Percentiles rank a stretch among this genome's conserved stretches.
These are phyloP conservation scores for Microsporum audouinii DNA, from an alignment of 2,329 filamentous ascomycete genomes.

Conservation along the genomic window DNA sequence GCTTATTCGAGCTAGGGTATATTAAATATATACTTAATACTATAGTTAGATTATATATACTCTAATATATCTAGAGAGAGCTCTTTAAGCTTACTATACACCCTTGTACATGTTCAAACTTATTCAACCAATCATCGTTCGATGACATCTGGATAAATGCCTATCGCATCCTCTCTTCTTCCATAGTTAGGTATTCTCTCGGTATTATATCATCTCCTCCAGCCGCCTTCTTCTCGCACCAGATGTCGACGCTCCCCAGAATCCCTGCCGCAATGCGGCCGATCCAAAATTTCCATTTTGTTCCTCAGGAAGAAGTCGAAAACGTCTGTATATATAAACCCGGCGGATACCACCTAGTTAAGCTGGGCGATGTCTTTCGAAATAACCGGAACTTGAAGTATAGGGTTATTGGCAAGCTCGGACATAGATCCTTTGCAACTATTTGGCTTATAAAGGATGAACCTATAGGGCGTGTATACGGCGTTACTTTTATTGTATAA, in stretches of 20 bases:
- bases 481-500: constrained; percentile 5
- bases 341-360: constrained; percentile 27
- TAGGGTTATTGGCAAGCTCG: constrained; percentile 29
- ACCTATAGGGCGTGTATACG: background rate
- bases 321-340: constrained; percentile 13
- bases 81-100: too few relatives aligned
- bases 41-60: too few relatives aligned
- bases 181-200: too few relatives aligned
- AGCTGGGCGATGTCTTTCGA: constrained; percentile 22
- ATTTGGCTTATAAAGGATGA: constrained; percentile 27
- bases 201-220: too few relatives aligned
- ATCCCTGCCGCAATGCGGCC: background rate
- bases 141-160: too few relatives aligned
- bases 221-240: too few relatives aligned
- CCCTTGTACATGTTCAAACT: too few relatives aligned
- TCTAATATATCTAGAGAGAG: too few relatives aligned
- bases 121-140: too few relatives aligned
- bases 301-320: constrained; percentile 4
- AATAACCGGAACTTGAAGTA: constrained; percentile 20
- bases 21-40: too few relatives aligned
- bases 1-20: too few relatives aligned
- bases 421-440: constrained; percentile 27
- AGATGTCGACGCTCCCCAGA: background rate
- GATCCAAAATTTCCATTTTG: constrained; percentile 6
- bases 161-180: too few relatives aligned